Evolutionary conservation across 2,329 filamentous ascomycete genomes (phyloP), one percentile per base, ranked within the genome.

Genomic region (Beauveria brongniartii): DNA sequence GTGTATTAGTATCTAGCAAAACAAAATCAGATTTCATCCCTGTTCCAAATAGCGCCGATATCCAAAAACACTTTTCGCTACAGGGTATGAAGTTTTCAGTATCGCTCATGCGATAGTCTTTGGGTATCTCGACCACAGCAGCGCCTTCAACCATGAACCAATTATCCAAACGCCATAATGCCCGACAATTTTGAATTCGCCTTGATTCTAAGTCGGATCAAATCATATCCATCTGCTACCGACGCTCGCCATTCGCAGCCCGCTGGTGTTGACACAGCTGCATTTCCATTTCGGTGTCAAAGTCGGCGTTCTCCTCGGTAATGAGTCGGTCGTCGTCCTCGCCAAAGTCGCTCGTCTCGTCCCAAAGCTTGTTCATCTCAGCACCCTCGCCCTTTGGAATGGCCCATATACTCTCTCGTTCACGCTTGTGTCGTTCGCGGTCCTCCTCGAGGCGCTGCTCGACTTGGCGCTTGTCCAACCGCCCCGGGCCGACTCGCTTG

Each of bases 391-490:
- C 68, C 9, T 82, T 80, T 34, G 84, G 84, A 2, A 96, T 86
- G 0, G 92, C 91, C 94, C 95, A 99, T 64, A 96, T 95, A 68
- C 87, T 92, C 76, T 99, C 94, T 24, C 94, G 80, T 69, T 93
- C 78, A 48, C 93, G 80, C 79, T 99, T 99, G 74, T 99, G 95
- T 48, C 94, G 80, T 73, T 99, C 94, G 3, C 94, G 81, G 73
- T 99, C 94, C 75, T 99, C 95, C 68, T 99, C 95, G 64, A 99
- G 96, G 46, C 94, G 82, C 77, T 97, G 92, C 75, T 97, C 92
- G 58, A 97, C 90, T 75, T 96, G 90, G 61, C 89, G 83, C 75
- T 93, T 94, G 69, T 97, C 91, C 56, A 94, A 73, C 18, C 76
- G 73, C 30, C 75, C 73, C 5, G 71, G 68, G 62, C 64, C 70